Evolutionary conservation across 2,329 filamentous ascomycete genomes (phyloP), one percentile per base, ranked within the genome.

Genomic region (Graphiopsis chlorocephala): DNA sequence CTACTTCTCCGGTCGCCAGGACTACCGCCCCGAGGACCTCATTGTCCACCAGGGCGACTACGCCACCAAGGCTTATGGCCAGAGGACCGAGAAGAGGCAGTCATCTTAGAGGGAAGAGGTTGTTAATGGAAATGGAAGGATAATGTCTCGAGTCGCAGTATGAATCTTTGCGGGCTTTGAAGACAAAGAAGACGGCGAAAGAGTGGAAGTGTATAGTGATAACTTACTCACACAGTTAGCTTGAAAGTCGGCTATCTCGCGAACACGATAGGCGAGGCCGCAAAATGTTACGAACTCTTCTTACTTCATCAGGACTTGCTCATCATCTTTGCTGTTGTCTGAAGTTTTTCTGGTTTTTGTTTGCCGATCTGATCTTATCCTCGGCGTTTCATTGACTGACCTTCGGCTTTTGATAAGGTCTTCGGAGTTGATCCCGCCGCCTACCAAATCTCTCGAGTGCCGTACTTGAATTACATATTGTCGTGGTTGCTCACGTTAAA

Each of bases 41-140:
- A 99, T 99, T 72, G 92, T 97, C 69, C 82, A 91, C 81, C 82
- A 86, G 72, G 95, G 95, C 73, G 91, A 96, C 79, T 99, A 98
- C 78, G 94, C 92, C 71, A 98, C 95, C 76, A 95, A 91, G 87
- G 87, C 93, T 31, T 97, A 97, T 77, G 93, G 93, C 67, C 87
- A 95, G 85, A 84, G 76, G 68, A 69, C 68, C 52, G 66, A 68
- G 42, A 64, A 60, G 65, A 64, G 64, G 55, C 61, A 65, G 58
- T 20, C 38, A 8, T 11, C 38, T 45, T 45, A 23, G 10, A 11
- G 38, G 17, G 10, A 20, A 20, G 38, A 12, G 8, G n/a, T 45
- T 45, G 38, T 20, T 45, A 45, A 45, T 45, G 38, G 31, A 17
- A 20, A 10, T 38, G 35, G 17, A 42, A 42, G 38, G 38, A 45